Evolutionary conservation across 305 asterid species (phyloP).

Genomic region (Rubia peregrina): DNA sequence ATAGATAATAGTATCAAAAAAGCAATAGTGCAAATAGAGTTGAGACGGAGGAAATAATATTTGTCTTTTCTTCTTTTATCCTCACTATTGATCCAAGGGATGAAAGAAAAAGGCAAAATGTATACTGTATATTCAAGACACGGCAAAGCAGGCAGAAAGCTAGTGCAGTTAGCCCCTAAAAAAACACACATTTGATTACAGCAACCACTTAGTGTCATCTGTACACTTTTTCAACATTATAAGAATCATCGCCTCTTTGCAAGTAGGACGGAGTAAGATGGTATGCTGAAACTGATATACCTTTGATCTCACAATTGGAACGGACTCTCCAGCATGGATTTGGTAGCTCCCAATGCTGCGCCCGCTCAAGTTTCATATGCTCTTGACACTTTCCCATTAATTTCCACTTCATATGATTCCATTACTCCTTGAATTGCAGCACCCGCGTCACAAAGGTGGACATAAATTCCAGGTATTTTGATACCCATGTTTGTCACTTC

Average conservation of each 20-base stretch:
- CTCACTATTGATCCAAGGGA: not conserved
- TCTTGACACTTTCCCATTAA: conserved; percentile 86
- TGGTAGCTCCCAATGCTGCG: conserved; percentile 89
- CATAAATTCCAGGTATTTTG: conserved; percentile 96
- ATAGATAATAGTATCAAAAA: too few species aligned
- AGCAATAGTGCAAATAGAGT: too few species aligned
- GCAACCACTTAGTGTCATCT: not conserved
- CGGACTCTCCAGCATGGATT: conserved; percentile 95
- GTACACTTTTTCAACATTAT: conserved; percentile 25
- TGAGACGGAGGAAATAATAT: too few species aligned
- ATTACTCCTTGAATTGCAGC: conserved; percentile 99
- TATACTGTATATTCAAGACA: not conserved
- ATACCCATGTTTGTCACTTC: conserved; percentile 95
- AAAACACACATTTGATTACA: not conserved
- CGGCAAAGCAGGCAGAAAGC: not conserved
- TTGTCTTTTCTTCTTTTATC: not conserved
- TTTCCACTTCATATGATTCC: conserved; percentile 98
- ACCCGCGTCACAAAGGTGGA: conserved; percentile 89
- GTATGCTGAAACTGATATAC: conserved; percentile 96
- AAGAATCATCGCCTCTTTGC: conserved; percentile 99
- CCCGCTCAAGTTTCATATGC: conserved; percentile 89
- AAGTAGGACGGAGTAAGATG: conserved; percentile 95
- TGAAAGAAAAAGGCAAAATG: not conserved
- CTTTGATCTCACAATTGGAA: conserved; percentile 86
- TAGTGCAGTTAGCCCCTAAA: not conserved